Evolutionary conservation across 2,329 filamentous ascomycete species (phyloP), one percentile per base, ranked within the genome.

Genomic region (Simplicillium sp.): DNA sequence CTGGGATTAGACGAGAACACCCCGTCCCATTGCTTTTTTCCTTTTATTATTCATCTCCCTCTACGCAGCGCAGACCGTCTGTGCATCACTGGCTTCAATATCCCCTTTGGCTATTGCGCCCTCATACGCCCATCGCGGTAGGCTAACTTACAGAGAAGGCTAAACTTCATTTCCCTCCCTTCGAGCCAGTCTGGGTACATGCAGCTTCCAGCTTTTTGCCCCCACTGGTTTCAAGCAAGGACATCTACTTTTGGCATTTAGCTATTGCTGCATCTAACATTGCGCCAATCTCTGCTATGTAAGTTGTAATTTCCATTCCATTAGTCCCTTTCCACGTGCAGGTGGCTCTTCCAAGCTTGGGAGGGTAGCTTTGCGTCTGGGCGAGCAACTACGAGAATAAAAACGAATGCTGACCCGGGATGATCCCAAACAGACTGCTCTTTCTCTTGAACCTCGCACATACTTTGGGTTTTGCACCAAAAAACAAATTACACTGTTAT

Each of bases 141-240:
- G 20, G 9, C 20, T 25, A 25, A 25, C 20, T 25, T 25, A 25
- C 20, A 25, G 20, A 25, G 20, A 25, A 25, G 20, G 20, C 20
- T 25, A 25, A 33, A 33, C 17, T 42, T 44, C 43, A 44, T 44
- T 41, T 44, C 39, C 43, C 43, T 44, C 43, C 43, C 43, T 44
- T 42, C 20, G 12, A 34, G 41, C 29, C 40, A 37, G 28, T 29
- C 37, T 34, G 43, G 15, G 31, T 36, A 37, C 43, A 31, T 39
- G 39, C 43, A 38, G 28, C 36, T 35, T 18, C 34, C 15, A 17
- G 11, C 11, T 16, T 36, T 36, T 28, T 17, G 32, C 37, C 42
- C 33, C 42, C 42, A 44, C 42, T 17, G 31, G 28, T 25, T 28
- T 25, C 32, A 32, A 20, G 33, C 41, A 11, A 13, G 32, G 25